Conservation (phyloP, 371 early-diverging fungal genomes). For the Mucor racemosus region DNA sequence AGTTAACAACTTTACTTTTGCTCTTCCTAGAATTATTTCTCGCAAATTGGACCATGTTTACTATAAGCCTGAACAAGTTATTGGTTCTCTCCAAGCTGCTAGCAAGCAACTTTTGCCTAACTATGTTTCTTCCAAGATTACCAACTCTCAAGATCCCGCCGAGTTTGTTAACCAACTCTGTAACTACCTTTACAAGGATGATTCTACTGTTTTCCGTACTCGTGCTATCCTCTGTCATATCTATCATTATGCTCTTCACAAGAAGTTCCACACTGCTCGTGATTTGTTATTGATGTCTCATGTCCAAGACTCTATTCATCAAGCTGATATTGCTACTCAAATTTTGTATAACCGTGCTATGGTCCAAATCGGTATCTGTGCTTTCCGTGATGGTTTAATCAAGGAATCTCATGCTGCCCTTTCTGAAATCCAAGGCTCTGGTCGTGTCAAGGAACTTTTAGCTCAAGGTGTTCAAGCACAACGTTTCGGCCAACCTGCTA, state of each 20-base stretch:
- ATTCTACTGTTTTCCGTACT: constrained; percentile 83
- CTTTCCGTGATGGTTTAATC: constrained; percentile 94
- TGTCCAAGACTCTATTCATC: constrained; percentile 91
- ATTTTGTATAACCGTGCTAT: constrained; percentile 95
- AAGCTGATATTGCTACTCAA: constrained; percentile 92
- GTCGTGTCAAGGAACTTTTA: constrained; percentile 91
- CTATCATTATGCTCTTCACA: constrained; percentile 95
- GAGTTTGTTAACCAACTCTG: constrained; percentile 82
- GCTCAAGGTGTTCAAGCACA: constrained; percentile 90
- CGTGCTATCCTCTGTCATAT: constrained; percentile 97
- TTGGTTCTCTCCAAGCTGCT: constrained; percentile 52
- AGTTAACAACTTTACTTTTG: constrained; percentile 60
- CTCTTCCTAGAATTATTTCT: constrained; percentile 76
- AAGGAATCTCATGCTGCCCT: constrained; percentile 85
- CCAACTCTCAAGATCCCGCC: constrained; percentile 56
- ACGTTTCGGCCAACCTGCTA: constrained; percentile 69
- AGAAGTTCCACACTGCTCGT: constrained; percentile 90
- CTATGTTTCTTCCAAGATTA: constrained; percentile 46
- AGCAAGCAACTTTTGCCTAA: constrained; percentile 44
- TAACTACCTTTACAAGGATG: constrained; percentile 87
- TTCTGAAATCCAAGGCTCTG: constrained; percentile 88
- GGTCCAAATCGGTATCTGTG: constrained; percentile 95
- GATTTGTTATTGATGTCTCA: constrained; percentile 98
- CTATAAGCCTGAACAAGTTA: constrained; percentile 80
- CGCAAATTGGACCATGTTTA: constrained; percentile 95